Base-by-base conservation (phyloP, 2,329 filamentous ascomycete genomes). In the Ophiostoma australiae region DNA sequence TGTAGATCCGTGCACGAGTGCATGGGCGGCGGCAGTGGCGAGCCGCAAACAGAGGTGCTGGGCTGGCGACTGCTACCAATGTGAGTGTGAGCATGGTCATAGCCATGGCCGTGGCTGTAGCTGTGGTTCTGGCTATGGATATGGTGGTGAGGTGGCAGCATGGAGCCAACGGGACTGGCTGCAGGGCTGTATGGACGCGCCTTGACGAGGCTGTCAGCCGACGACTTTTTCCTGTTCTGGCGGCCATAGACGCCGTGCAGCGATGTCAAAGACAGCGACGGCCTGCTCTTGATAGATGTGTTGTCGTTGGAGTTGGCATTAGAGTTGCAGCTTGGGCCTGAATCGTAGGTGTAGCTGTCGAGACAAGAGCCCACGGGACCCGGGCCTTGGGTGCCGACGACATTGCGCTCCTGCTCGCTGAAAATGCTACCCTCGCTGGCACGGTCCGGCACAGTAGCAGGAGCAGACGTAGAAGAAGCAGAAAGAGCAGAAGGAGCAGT, bases 261-360 rank as follows among this genome's bases (percentile, higher is more conserved):
- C 37, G 41, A 58, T 20, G 31, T 7, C n/a, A 31, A 15, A 17
- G 37, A 39, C 55, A 33, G 37, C 17, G 52, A 41, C 13, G 66
- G 39, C n/a, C 10, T 31, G 8, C 2, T 37, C 2, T 52, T 67
- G 5, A 33, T 23, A 20, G 68, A 48, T 48, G 44, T 8, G 44
- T 48, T 48, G 44, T 48, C 44, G 17, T n/a, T 48, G 44, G 52
- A 3, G 52, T n/a, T 27, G 10, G 52, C 11, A n/a, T 58, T 63
- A 11, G 58, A 31, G 27, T 4, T 63, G 27, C n/a, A 31, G 58
- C 58, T 31, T 13, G 71, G 41, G 17, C 55, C 33, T 7, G 69
- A 20, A 13, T 61, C 69, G 20, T 72, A 72, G 3, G 71, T 72
- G 66, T 72, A 72, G 69, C 71, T 72, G 17, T 66, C 66, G 17